These are phyloP conservation scores for Solanum chacoense DNA, from an alignment of 305 asterid species.

Conservation along the genomic window DNA sequence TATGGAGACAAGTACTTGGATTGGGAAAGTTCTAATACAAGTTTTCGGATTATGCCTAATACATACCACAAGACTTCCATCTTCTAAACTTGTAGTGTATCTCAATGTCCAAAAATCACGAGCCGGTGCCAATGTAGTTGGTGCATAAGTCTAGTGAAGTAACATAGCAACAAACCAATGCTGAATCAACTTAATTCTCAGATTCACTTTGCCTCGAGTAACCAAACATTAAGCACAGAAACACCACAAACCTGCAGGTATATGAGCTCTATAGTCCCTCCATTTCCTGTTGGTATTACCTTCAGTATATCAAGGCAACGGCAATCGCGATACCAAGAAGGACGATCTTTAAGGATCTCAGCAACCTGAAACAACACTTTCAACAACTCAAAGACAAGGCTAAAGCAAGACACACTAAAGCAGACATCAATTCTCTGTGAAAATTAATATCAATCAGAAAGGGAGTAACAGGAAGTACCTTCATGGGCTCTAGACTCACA, in stretches of 20 bases:
- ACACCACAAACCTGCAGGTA: constrained; percentile 69
- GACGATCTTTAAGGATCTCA: constrained; percentile 93
- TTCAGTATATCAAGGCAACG: constrained; percentile 72
- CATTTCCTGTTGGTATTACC: constrained; percentile 78
- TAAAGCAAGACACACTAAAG: background rate
- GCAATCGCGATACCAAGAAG: constrained; percentile 90
- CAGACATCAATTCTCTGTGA: background rate
- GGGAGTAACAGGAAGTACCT: constrained; percentile 33
- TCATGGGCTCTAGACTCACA: constrained; percentile 97
- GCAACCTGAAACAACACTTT: constrained; percentile 44
- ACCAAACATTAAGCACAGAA: background rate
- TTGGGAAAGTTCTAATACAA: background rate
- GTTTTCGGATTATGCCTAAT: background rate
- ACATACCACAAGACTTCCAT: constrained; percentile 68
- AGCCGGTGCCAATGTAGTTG: constrained; percentile 89
- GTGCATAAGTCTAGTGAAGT: constrained; percentile 66
- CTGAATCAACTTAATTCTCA: background rate
- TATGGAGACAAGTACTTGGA: background rate
- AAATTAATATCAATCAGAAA: background rate
- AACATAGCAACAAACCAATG: background rate
- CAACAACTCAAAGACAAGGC: background rate
- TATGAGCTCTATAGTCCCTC: constrained; percentile 86
- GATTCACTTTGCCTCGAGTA: background rate
- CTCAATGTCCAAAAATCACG: constrained; percentile 94
- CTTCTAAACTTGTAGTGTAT: constrained; percentile 73